These are phyloP conservation scores for Eremochloa ophiuroides DNA, from an alignment of 176 grass and related monocot genomes.

Conservation along the genomic window DNA sequence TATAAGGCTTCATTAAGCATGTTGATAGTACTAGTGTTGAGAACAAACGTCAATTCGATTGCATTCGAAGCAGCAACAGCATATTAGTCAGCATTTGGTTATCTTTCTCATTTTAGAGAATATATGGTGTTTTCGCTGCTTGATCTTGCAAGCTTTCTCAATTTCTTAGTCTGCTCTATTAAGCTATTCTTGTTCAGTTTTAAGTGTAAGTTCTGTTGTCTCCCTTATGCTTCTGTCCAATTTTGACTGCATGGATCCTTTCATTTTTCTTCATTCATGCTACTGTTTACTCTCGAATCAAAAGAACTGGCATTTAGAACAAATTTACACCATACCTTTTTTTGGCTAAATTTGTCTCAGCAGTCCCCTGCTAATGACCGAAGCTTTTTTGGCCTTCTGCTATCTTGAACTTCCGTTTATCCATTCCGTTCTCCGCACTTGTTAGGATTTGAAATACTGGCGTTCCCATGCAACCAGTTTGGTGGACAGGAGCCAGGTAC, in stretches of 20 bases:
- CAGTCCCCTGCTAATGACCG: neutral
- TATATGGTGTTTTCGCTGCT: neutral
- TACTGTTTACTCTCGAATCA: neutral
- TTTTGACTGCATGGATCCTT: neutral
- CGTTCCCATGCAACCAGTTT: slow-evolving; percentile 65
- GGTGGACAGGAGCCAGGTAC: slow-evolving; percentile 51
- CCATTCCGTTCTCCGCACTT: neutral
- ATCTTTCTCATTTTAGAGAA: neutral
- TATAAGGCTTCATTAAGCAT: neutral
- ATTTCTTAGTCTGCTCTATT: neutral
- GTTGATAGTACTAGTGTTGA: neutral
- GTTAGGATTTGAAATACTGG: slow-evolving; percentile 49
- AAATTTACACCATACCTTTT: neutral
- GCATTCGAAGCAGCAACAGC: neutral
- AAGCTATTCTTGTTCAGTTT: neutral
- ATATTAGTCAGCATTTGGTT: neutral
- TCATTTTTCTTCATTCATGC: neutral
- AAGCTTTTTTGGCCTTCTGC: neutral
- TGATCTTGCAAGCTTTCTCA: neutral
- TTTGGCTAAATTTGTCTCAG: neutral
- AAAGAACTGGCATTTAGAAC: neutral
- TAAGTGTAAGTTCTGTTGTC: neutral
- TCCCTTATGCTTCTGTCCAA: neutral
- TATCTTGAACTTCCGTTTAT: slow-evolving; percentile 10
- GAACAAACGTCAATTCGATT: neutral